Conservation (phyloP, 192 early-diverging fungal species). For the Pilobolus umbonatus region DNA sequence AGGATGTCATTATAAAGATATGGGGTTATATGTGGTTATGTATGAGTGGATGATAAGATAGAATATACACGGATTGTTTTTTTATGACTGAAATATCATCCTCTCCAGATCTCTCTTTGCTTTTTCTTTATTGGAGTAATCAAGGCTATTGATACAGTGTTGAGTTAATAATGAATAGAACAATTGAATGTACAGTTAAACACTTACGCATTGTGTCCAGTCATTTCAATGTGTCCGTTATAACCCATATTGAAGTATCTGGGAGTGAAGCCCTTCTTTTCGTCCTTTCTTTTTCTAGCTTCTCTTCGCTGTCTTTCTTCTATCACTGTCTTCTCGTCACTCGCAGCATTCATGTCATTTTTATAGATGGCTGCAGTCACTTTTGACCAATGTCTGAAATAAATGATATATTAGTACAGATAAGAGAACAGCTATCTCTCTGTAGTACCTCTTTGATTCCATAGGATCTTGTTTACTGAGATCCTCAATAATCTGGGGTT, state of each 20-base stretch:
- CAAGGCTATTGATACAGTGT: constrained; percentile 6
- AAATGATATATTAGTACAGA: background rate
- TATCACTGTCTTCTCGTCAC: constrained; percentile 60
- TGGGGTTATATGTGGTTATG: background rate
- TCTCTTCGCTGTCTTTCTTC: constrained; percentile 70
- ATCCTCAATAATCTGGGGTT: too few species aligned
- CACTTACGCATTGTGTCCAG: constrained; percentile 13
- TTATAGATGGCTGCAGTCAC: constrained; percentile 62
- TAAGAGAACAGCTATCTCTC: too few species aligned
- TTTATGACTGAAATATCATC: background rate
- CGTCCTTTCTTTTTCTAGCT: constrained; percentile 21
- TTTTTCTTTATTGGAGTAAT: constrained; percentile 3
- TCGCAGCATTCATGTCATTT: constrained; percentile 64
- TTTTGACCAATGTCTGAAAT: constrained; percentile 60
- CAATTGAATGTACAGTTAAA: background rate
- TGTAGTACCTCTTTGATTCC: too few species aligned
- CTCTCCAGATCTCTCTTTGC: constrained; percentile 4
- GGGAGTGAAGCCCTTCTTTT: constrained; percentile 17
- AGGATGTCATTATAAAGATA: background rate
- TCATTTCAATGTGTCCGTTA: constrained; percentile 23
- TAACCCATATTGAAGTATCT: constrained; percentile 29
- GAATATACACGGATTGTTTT: background rate
- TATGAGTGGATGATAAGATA: background rate
- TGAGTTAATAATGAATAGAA: too few species aligned
- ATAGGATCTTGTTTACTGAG: too few species aligned